Percentiles rank a stretch among this genome's conserved stretches.
Evolutionary conservation across 257 asterid species (phyloP).

Genomic region (Eustoma russellianum): DNA sequence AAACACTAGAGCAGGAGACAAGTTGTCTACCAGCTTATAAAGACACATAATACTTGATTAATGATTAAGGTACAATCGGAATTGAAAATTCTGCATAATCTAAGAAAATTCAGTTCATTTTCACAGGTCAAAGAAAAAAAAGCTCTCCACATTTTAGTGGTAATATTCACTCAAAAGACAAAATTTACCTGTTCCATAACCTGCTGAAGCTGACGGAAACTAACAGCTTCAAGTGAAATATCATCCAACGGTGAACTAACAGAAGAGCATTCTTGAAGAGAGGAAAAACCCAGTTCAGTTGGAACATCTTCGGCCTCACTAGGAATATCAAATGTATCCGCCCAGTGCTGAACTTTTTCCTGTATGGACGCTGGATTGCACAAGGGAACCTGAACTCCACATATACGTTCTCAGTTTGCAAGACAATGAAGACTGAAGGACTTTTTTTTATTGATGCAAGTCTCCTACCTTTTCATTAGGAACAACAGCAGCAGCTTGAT

Average conservation of each 20-base stretch:
- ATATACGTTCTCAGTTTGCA: conserved; percentile 10
- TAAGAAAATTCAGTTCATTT: background rate
- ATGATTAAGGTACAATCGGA: too few relatives aligned
- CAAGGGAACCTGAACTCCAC: conserved; percentile 22
- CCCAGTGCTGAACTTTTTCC: conserved; percentile 22
- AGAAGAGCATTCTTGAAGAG: conserved; percentile 37
- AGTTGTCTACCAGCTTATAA: too few relatives aligned
- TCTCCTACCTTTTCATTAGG: conserved; percentile 16
- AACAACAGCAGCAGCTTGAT: conserved; percentile 22
- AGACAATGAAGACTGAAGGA: conserved; percentile 14
- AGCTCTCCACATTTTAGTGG: too few relatives aligned
- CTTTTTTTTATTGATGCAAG: conserved; percentile 12
- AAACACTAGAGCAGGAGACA: too few relatives aligned
- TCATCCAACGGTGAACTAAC: conserved; percentile 40
- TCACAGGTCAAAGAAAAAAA: background rate
- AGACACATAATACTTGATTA: too few relatives aligned
- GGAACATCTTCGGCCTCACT: conserved; percentile 34
- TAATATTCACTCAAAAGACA: background rate
- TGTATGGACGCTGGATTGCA: conserved; percentile 21
- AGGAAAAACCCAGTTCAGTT: conserved; percentile 43
- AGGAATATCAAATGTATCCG: conserved; percentile 27
- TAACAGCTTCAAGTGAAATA: conserved; percentile 46
- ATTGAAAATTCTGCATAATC: background rate
- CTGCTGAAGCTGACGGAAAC: conserved; percentile 71
- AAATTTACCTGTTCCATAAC: conserved; percentile 66